Evolutionary conservation across 306 rosid species (phyloP), one percentile per base, ranked within the genome.

Genomic region (Casuarina cunninghamiana): DNA sequence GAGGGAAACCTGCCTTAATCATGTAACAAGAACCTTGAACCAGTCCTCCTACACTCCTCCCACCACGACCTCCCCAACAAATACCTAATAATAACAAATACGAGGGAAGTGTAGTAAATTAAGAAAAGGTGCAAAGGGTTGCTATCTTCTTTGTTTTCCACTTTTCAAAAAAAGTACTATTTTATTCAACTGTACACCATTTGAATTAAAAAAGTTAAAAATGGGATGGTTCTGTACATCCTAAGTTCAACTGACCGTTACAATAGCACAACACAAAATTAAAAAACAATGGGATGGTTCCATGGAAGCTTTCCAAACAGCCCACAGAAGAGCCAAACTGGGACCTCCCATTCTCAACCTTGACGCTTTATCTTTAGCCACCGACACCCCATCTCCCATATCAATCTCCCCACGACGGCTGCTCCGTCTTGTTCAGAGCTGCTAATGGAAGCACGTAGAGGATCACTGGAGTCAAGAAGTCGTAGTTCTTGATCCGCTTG

Each of bases 321-420:
- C 75, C 62, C 61, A 50, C 16, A 9, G 10, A 73, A 66, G 42
- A 5, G 48, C 60, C 44, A 44, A 17, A 53, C 12, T n/a, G 12
- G 75, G 71, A 26, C 79, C 72, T 51, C 17, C 2, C 3, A 1
- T 55, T 63, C 19, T 78, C 71, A 71, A 50, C 69, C 49, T 46
- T 16, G 16, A 53, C 67, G 17, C 57, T 74, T 69, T 63, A 15
- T 74, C 83, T 69, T 3, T 1, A 32, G 78, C 80, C 80, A 81
- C 87, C 83, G 85, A 84, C 87, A 74, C 44, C 80, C 74, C 75
- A 58, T 50, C 70, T 45, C 54, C 53, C 13, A 44, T 69, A 61
- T 44, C 1, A 26, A 50, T 69, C 57, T 65, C 26, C 39, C 17
- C 8, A 4, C 10, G 32, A 69, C 39, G 43, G 4, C 72, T 42